Percentiles rank a stretch among this genome's conserved stretches.
These are phyloP conservation scores for Backusella macrospora DNA, from an alignment of 192 early-diverging fungal genomes.

Conservation along the genomic window DNA sequence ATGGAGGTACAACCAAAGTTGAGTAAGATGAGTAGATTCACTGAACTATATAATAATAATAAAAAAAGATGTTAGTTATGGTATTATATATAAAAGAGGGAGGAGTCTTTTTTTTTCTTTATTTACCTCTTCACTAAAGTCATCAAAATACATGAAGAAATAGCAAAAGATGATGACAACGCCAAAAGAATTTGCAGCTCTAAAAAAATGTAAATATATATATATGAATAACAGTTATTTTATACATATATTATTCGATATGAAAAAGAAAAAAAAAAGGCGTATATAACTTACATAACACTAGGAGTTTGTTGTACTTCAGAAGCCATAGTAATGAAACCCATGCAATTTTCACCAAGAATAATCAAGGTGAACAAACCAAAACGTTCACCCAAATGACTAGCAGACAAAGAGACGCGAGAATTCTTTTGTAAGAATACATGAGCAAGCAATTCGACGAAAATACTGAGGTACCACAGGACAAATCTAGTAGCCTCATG, in stretches of 20 bases:
- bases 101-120: neutral
- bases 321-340: conserved; percentile 42
- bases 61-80: neutral
- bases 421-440: conserved; percentile 40
- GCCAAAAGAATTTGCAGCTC: conserved; percentile 45
- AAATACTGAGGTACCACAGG: conserved; percentile 50
- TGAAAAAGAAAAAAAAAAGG: no score
- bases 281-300: conserved; percentile 43
- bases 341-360: conserved; percentile 47
- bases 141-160: conserved; percentile 58
- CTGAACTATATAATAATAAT: neutral
- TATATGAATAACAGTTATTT: no score
- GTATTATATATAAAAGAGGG: neutral
- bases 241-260: no score
- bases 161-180: conserved; percentile 49
- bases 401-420: conserved; percentile 45
- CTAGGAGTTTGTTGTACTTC: neutral
- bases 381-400: conserved; percentile 51
- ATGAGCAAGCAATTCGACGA: conserved; percentile 43
- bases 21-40: conserved; percentile 24
- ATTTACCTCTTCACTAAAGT: conserved; percentile 46
- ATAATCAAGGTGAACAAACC: conserved; percentile 53
- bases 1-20: conserved; percentile 51
- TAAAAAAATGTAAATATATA: neutral
- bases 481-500: conserved; percentile 15